A percentile compares a stretch with the other conserved stretches of the same genome.
Conservation (phyloP, 2,329 filamentous ascomycete genomes). For the Trichoderma koningiopsis region DNA sequence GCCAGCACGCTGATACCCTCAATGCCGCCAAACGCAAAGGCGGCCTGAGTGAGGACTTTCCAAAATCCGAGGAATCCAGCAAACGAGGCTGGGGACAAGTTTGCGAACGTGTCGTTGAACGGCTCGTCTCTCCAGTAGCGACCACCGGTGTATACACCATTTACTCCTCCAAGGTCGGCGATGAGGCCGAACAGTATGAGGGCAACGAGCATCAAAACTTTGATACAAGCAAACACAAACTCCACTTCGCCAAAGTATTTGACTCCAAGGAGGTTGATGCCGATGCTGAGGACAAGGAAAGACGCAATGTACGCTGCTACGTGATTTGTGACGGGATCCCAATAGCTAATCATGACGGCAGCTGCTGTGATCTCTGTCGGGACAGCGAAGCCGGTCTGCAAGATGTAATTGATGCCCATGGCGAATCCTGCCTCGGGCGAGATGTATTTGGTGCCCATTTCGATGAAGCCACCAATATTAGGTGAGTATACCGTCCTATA, state of each 20-base stretch:
- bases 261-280: slow-evolving; percentile 34
- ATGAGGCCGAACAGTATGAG: slow-evolving; percentile 44
- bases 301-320: slow-evolving; percentile 28
- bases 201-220: slow-evolving; percentile 46
- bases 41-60: slow-evolving; percentile 43
- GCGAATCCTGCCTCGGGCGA: slow-evolving; percentile 31
- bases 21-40: slow-evolving; percentile 42
- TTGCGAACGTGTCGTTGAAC: slow-evolving; percentile 38
- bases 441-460: slow-evolving; percentile 33
- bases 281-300: slow-evolving; percentile 29
- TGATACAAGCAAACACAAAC: slow-evolving; percentile 50
- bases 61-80: slow-evolving; percentile 46
- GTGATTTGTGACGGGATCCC: slow-evolving; percentile 27
- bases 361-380: slow-evolving; percentile 31
- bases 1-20: slow-evolving; percentile 31
- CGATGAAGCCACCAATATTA: slow-evolving; percentile 33
- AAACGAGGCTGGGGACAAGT: slow-evolving; percentile 36
- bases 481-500: slow-evolving; percentile 31
- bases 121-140: slow-evolving; percentile 44
- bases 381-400: slow-evolving; percentile 30
- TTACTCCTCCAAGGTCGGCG: slow-evolving; percentile 42
- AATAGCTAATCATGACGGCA: slow-evolving; percentile 31
- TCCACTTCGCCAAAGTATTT: slow-evolving; percentile 50
- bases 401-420: slow-evolving; percentile 32
- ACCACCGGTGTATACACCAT: slow-evolving; percentile 43